A percentile compares a stretch with the other conserved stretches of the same genome.
phyloP scores from a whole-genome alignment of 2,329 filamentous ascomycete species.

The Ophiostoma montium region DNA sequence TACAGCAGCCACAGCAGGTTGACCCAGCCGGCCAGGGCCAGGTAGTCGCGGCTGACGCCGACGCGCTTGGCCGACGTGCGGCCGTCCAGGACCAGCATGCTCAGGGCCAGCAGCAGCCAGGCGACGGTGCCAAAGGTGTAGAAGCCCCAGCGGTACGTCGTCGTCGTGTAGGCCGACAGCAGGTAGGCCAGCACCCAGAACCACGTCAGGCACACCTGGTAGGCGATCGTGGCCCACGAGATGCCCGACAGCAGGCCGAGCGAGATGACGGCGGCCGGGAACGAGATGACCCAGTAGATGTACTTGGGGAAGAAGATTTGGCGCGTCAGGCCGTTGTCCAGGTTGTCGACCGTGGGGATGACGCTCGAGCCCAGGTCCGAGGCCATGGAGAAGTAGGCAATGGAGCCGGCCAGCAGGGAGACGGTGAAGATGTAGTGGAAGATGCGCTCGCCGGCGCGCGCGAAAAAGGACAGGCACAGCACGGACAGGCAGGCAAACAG shows the following conservation, averaged over 20 bases:
- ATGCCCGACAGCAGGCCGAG: slow-evolving; percentile 35
- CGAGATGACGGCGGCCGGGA: slow-evolving; percentile 30
- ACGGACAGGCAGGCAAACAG: slow-evolving; percentile 29
- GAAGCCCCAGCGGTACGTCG: slow-evolving; percentile 45
- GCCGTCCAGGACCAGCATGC: slow-evolving; percentile 28
- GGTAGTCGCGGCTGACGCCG: slow-evolving; percentile 30
- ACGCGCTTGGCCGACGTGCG: slow-evolving; percentile 25
- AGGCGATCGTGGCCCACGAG: slow-evolving; percentile 41
- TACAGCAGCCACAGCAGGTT: slow-evolving; percentile 41
- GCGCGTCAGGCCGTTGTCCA: slow-evolving; percentile 19
- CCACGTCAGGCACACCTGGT: slow-evolving; percentile 34
- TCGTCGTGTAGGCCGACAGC: slow-evolving; percentile 30
- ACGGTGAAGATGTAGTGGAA: slow-evolving; percentile 43
- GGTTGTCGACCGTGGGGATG: slow-evolving; percentile 21
- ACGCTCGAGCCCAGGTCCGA: slow-evolving; percentile 34
- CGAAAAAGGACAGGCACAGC: slow-evolving; percentile 26
- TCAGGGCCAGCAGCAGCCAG: slow-evolving; percentile 30
- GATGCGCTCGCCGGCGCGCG: slow-evolving; percentile 33
- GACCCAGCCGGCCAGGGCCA: slow-evolving; percentile 29
- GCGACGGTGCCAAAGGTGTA: slow-evolving; percentile 36
- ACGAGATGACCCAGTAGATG: slow-evolving; percentile 38
- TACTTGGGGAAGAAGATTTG: slow-evolving; percentile 44
- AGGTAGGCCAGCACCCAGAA: slow-evolving; percentile 38
- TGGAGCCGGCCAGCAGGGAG: slow-evolving; percentile 32
- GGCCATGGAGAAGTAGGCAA: slow-evolving; percentile 38